These are phyloP conservation scores for Calonectria pauciramosa DNA, from an alignment of 2,329 filamentous ascomycete species.

Conservation along the genomic window DNA sequence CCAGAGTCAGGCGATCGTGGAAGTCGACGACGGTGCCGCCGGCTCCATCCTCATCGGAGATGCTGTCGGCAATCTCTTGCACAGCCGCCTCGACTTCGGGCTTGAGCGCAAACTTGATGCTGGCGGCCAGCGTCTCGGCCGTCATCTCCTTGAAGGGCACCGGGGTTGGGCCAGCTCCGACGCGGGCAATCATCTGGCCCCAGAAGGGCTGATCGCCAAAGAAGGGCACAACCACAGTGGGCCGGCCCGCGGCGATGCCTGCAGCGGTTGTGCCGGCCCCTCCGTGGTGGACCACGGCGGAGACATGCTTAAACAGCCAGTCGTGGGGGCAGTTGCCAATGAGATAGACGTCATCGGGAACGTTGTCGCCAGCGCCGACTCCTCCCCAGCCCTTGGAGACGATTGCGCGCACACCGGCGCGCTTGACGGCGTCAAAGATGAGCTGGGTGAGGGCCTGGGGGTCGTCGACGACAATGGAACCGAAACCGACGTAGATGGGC, in stretches of 20 bases:
- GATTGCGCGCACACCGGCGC: slow-evolving; percentile 70
- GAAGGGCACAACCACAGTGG: slow-evolving; percentile 76
- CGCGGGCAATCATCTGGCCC: slow-evolving; percentile 73
- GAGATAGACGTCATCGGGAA: slow-evolving; percentile 68
- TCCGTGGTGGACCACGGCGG: slow-evolving; percentile 73
- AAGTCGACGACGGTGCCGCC: slow-evolving; percentile 66
- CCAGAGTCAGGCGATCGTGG: slow-evolving; percentile 59
- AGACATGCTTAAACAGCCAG: slow-evolving; percentile 73
- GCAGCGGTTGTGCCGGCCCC: slow-evolving; percentile 76
- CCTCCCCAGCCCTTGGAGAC: slow-evolving; percentile 77
- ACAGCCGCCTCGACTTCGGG: slow-evolving; percentile 58
- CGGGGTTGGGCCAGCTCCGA: slow-evolving; percentile 71
- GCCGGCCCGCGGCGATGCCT: slow-evolving; percentile 70
- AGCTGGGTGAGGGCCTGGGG: slow-evolving; percentile 69
- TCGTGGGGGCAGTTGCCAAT: slow-evolving; percentile 77
- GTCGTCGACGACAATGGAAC: slow-evolving; percentile 76
- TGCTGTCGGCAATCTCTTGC: slow-evolving; percentile 62
- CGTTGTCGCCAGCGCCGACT: slow-evolving; percentile 61
- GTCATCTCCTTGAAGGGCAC: slow-evolving; percentile 72
- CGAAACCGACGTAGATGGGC: slow-evolving; percentile 77
- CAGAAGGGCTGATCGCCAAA: slow-evolving; percentile 77
- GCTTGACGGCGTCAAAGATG: slow-evolving; percentile 71
- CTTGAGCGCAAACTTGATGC: slow-evolving; percentile 66
- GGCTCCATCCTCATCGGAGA: slow-evolving; percentile 67
- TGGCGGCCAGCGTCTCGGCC: slow-evolving; percentile 66